Base-by-base conservation (phyloP, 169 alveolate species). In the Babesia bovis region DNA sequence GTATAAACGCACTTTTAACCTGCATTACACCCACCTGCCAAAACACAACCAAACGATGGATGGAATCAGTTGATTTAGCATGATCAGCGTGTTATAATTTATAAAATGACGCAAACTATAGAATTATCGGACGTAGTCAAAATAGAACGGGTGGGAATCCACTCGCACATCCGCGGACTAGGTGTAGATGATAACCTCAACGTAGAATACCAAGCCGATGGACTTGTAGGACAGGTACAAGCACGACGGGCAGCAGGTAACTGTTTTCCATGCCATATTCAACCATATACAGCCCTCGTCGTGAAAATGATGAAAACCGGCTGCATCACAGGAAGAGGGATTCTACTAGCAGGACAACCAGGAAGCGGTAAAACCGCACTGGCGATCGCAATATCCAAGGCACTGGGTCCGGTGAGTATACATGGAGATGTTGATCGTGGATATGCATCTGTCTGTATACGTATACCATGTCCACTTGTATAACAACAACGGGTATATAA, bases 321-420 rank as follows among this genome's bases (percentile, higher is more conserved):
- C 19, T 91, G 93, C 77, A 94, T 97, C 33, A 99, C 99, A 45
- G 99, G 99, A 47, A 92, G 99, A 75, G 99, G 99, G 40, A 94
- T 98, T 49, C 92, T 98, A 44, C 90, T 98, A 50, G 98, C 98
- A 9, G 99, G 99, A 2, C 98, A 96, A 77, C 99, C 99, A 58
- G 99, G 99, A 15, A 95, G 97, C 30, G 99, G 99, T 45, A 97
- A 97, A 81, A 97, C 99, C 41, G 99, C 99, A 25, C 94, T 97
- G 36, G 99, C 99, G 21, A 96, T 97, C 98, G 99, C 98, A 60
- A 95, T 98, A 87, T 98, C 99, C 17, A 97, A 97, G 87, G 97
- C 98, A 21, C 85, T 95, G 19, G 99, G 99, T 33, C 96, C 90
- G 28, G 95, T 85, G 58, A 4, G 85, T 56, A 28, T 12, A n/a